Evolutionary conservation across 2,329 filamentous ascomycete genomes (phyloP), one percentile per base, ranked within the genome.

Genomic region (Alternaria longipes): DNA sequence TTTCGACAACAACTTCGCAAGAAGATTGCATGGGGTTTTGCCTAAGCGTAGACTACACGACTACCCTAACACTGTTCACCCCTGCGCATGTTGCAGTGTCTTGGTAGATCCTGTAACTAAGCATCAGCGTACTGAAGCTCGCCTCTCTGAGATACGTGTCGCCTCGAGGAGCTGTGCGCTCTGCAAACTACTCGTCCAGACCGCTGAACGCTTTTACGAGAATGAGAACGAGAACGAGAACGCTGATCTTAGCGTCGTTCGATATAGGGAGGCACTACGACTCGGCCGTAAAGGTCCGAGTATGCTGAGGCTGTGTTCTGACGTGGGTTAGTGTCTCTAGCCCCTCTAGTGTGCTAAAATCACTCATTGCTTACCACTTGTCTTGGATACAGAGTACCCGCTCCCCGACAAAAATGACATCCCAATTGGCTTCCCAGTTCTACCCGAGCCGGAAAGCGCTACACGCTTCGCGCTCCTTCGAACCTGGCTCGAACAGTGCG

Each of bases 401-500:
- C 9, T 32, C 34, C 1, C 26, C 41, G 26, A 18, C 32, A 36
- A 40, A 22, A 3, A 49, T n/a, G 41, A 54, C 24, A 34, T 58
- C 24, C 55, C 18, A 46, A 58, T 62, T n/a, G 41, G 59, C 59
- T 58, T 60, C 26, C 57, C 50, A 34, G 45, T 46, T n/a, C 45
- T 60, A 56, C 53, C 50, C 24, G 46, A 63, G 49, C 16, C 56
- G 38, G 45, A 38, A 52, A 56, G 51, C 44, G 20, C 52, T 46
- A 24, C 55, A 50, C 59, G 49, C 24, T 62, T 59, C 44, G 45
- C 18, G 24, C 56, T 64, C n/a, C 59, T 64, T 54, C 55, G 52
- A 42, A 50, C 34, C 54, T 64, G 62, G 62, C 62, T 64, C 42
- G 45, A 45, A 26, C 57, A 40, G 60, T 64, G 61, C 24, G 57